These are phyloP conservation scores for Pichia sp. DNA, from an alignment of 1,139 yeast species.

Conservation along the genomic window DNA sequence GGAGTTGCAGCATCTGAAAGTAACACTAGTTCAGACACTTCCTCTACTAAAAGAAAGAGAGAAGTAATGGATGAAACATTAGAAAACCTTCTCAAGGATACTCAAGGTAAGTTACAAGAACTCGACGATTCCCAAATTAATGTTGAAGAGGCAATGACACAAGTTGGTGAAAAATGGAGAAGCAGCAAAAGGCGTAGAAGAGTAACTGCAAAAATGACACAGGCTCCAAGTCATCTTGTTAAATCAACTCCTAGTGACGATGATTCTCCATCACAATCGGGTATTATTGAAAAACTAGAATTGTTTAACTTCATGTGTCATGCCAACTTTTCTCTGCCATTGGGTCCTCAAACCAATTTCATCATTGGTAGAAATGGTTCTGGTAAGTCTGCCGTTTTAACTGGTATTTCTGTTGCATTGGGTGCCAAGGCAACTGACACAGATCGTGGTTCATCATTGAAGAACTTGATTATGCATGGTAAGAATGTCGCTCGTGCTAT, in stretches of 20 bases:
- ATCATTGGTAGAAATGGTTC: slow-evolving; percentile 95
- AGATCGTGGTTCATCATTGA: slow-evolving; percentile 73
- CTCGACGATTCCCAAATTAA: slow-evolving; percentile 22
- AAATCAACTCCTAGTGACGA: slow-evolving; percentile 13
- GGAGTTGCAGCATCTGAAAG: too few species aligned
- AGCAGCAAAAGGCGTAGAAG: slow-evolving; percentile 17
- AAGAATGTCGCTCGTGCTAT: slow-evolving; percentile 59
- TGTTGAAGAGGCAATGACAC: slow-evolving; percentile 30
- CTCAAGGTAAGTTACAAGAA: neutral
- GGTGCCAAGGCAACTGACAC: slow-evolving; percentile 97
- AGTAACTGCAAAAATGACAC: slow-evolving; percentile 26
- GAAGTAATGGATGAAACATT: neutral
- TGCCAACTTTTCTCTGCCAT: slow-evolving; percentile 65
- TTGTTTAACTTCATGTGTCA: slow-evolving; percentile 84
- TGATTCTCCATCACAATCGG: slow-evolving; percentile 44
- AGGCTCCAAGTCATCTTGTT: slow-evolving; percentile 17
- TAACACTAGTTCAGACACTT: too few species aligned
- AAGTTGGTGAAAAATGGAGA: slow-evolving; percentile 23
- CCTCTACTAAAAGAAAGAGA: too few species aligned
- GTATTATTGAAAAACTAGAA: slow-evolving; percentile 55
- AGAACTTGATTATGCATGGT: slow-evolving; percentile 77
- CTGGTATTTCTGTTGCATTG: slow-evolving; percentile 86
- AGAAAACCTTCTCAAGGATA: neutral
- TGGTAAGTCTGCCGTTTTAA: slow-evolving; percentile 90
- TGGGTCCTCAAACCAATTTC: slow-evolving; percentile 87